Evolutionary conservation across 1,284 basidiomycete species (phyloP).

Genomic region (Cryptococcus wingfieldii): DNA sequence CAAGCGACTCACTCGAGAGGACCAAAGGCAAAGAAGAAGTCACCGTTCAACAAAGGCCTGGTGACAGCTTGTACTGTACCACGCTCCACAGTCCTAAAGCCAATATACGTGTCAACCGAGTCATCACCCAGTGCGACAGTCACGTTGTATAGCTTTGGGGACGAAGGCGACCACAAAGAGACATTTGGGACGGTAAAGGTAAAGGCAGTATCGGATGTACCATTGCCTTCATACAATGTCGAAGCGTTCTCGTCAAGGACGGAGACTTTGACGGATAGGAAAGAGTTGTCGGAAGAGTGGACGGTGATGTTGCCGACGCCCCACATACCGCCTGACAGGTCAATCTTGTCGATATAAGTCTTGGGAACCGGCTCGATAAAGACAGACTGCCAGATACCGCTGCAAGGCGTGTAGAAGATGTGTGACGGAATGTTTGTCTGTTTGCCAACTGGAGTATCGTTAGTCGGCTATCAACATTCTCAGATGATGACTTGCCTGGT

Average conservation of each 20-base stretch:
- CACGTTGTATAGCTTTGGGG: too few relatives aligned
- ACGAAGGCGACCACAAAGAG: constrained; percentile 1
- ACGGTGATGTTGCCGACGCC: constrained; percentile 12
- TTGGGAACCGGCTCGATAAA: constrained; percentile 22
- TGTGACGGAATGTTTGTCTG: constrained; percentile 17
- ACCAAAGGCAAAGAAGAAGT: constrained; percentile 20
- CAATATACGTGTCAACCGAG: too few relatives aligned
- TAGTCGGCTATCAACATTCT: neutral
- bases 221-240: constrained; percentile 3
- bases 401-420: constrained; percentile 24
- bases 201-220: constrained; percentile 6
- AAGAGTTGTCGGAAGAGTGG: too few relatives aligned
- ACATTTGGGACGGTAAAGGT: constrained; percentile 11
- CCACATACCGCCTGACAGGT: constrained; percentile 16
- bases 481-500: constrained; percentile 6
- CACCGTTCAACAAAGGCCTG: constrained; percentile 11
- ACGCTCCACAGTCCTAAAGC: constrained; percentile 6
- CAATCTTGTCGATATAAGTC: constrained; percentile 10
- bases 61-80: constrained; percentile 7
- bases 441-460: constrained; percentile 9
- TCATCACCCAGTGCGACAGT: too few relatives aligned
- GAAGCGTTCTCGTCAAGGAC: constrained; percentile 1
- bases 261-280: constrained; percentile 1
- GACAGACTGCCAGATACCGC: constrained; percentile 23
- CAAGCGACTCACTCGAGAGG: constrained; percentile 17